A percentile compares a stretch with the other conserved stretches of the same genome.
phyloP scores from a whole-genome alignment of 2,329 filamentous ascomycete genomes.

The Sporothrix mexicana region DNA sequence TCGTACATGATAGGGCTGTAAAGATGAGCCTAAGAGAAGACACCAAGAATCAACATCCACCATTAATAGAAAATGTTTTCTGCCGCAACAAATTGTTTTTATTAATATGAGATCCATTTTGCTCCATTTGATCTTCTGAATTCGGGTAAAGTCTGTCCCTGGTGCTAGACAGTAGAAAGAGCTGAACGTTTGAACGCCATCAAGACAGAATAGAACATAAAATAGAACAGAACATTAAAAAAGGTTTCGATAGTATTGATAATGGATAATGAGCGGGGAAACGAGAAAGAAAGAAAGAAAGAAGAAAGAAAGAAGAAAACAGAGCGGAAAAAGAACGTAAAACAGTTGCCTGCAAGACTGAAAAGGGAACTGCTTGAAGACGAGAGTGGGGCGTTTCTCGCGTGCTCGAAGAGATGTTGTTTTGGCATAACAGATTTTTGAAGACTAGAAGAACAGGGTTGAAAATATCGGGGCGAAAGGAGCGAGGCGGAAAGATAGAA shows the following conservation, averaged over 20 bases:
- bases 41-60: not conserved
- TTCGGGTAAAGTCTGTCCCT: not conserved
- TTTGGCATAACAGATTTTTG: conserved; percentile 43
- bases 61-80: too few relatives aligned
- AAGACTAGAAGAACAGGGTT: conserved; percentile 40
- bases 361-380: conserved; percentile 8
- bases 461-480: conserved; percentile 41
- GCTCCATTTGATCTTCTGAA: too few relatives aligned
- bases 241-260: not conserved
- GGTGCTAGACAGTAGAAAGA: not conserved
- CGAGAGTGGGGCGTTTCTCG: conserved; percentile 39
- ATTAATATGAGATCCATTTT: not conserved
- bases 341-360: not conserved
- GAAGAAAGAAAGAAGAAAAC: not conserved
- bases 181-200: not conserved
- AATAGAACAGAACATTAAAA: not conserved
- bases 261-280: not conserved
- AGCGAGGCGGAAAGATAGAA: conserved; percentile 37
- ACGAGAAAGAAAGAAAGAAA: not conserved
- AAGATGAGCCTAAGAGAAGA: not conserved
- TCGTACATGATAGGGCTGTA: too few relatives aligned
- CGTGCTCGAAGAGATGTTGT: conserved; percentile 31
- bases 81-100: not conserved
- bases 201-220: not conserved
- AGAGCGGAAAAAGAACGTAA: not conserved